Base-by-base conservation (phyloP, 352 stramenopile species). In the Achlya hypogyna region DNA sequence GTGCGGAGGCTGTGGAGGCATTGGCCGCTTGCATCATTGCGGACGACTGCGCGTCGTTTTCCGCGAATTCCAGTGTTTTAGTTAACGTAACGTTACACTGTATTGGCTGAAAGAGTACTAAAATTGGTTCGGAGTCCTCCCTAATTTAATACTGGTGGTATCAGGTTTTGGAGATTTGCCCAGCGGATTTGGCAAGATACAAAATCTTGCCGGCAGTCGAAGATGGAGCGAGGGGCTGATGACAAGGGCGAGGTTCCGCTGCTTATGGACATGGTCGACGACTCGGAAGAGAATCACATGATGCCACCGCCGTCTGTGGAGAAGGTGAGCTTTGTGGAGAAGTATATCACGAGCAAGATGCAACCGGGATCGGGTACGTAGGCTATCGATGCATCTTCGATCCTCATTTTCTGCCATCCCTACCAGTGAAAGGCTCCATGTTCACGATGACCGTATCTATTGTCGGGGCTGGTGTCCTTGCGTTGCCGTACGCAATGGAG, bases 391-490 rank as follows among this genome's bases (percentile, higher is more conserved):
- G 31, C 25, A 56, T 12, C 10, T n/a, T 38, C 10, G 49, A 20
- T 27, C 25, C 12, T 22, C 20, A 1, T 10, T 12, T 27, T 10
- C 31, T 20, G 49, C 16, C 10, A 1, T 56, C n/a, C 38, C 38
- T 10, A 31, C 54, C 51, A 93, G 84, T 96, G 38, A 96, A 94
- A 76, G 85, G 87, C 23, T 92, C 84, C 65, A 93, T 96, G 78
- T 93, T 94, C 65, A 96, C 87, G 0, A 91, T 96, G 85, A 93
- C 87, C 1, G 85, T 96, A 16, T 82, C 87, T 5, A 93, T 94
- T 31, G 83, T 94, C 8, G 87, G 87, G 20, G 87, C 85, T 25
- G 87, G 87, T 32, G 81, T 93, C 4, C 75, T 96, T 28, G 80
- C 85, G 16, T 72, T 96, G 0, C 87, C 87, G 2, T 96, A 87